Evolutionary conservation across 2,329 filamentous ascomycete species (phyloP), one percentile per base, ranked within the genome.

Genomic region (Microdochium nivale): DNA sequence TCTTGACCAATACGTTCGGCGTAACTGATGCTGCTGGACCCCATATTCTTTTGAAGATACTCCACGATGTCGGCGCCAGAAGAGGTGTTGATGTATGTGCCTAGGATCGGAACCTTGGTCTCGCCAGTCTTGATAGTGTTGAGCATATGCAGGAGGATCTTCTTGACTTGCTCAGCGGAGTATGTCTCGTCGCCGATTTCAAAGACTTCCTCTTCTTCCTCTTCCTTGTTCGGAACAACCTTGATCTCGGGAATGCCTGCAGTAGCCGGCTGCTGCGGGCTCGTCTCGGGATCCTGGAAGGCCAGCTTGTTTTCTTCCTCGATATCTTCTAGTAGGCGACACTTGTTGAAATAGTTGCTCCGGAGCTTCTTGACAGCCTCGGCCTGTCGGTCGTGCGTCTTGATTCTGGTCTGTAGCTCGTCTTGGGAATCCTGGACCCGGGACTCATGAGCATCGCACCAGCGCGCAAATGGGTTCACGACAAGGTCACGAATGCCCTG

Each of bases 251-350:
- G 88, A 40, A 90, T 87, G 33, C 62, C 43, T 75, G 66, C 27
- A 11, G 48, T 33, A 21, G 30, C 49, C 14, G 24, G n/a, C 35
- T 56, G 56, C 66, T 83, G 76, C 2, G 87, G 86, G 67, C 87
- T 90, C 32, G 68, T 75, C 61, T 86, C 81, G 2, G 90, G 90
- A 58, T 91, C 90, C 68, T 96, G 90, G 70, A 99, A 99, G 37
- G 91, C 94, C 51, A 99, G 80, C 71, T 99, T 97, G 69, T 96
- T 96, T 75, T 99, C 95, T 70, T 99, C 94, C 67, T 99, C 94
- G 54, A 97, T 74, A 65, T 99, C 94, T 67, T 99, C 95, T 7
- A 97, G 87, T 55, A 96, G 76, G 49, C 95, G 86, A 67, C 94
- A 99, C 72, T 97, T 99, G 77, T 97, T 99, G 79, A 97, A 97